Conservation (phyloP, 1,139 yeast species). For the Saccharomycopsis phalli region DNA sequence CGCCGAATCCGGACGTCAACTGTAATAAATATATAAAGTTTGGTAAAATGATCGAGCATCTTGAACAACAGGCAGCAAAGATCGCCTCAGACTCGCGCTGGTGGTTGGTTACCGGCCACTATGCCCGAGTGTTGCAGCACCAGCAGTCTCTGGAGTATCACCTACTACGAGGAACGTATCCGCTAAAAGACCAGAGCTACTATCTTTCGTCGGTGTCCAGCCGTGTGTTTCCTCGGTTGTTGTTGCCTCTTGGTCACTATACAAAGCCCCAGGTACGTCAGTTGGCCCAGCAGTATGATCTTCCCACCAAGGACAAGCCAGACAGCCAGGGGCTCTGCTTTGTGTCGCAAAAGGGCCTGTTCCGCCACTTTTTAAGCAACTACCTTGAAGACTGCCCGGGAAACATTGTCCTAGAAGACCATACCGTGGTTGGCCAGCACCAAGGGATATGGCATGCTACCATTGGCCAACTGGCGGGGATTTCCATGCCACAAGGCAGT, state of each 20-base stretch:
- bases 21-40: slow-evolving; percentile 84
- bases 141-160: slow-evolving; percentile 30
- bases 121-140: slow-evolving; percentile 50
- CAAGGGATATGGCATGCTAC: slow-evolving; percentile 91
- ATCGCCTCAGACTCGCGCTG: slow-evolving; percentile 31
- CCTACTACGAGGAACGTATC: slow-evolving; percentile 51
- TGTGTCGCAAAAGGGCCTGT: slow-evolving; percentile 62
- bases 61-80: slow-evolving; percentile 32
- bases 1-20: slow-evolving; percentile 93
- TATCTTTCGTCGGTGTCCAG: slow-evolving; percentile 64
- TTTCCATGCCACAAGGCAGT: slow-evolving; percentile 81
- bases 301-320: slow-evolving; percentile 68
- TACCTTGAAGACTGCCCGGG: slow-evolving; percentile 71
- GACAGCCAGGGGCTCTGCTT: slow-evolving; percentile 96
- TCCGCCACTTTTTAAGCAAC: slow-evolving; percentile 66
- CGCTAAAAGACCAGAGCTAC: slow-evolving; percentile 80
- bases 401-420: slow-evolving; percentile 57
- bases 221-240: slow-evolving; percentile 37
- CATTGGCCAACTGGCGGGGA: slow-evolving; percentile 75
- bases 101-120: slow-evolving; percentile 96
- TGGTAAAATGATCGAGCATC: slow-evolving; percentile 59
- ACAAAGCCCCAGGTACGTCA: slow-evolving; percentile 67
- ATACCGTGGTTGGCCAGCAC: slow-evolving; percentile 71
- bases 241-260: slow-evolving; percentile 75
- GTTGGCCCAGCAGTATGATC: slow-evolving; percentile 41